These are phyloP conservation scores for Rosa persica DNA, from an alignment of 306 rosid species.

Conservation along the genomic window DNA sequence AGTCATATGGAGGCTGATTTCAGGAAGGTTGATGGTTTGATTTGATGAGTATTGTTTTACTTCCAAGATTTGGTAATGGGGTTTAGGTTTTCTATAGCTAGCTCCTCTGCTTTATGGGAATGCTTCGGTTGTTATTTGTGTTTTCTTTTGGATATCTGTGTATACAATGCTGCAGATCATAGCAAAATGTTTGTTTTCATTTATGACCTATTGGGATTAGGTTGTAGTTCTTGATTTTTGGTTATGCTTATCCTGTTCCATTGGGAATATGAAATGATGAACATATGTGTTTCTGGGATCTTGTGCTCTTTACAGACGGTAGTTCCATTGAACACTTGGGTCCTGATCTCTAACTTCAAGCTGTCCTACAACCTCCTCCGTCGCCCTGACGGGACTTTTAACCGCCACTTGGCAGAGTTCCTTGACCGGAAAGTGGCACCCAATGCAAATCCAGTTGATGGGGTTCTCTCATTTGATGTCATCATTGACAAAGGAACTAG, in stretches of 20 bases:
- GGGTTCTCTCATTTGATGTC: constrained; percentile 86
- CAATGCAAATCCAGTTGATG: constrained; percentile 68
- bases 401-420: constrained; percentile 92
- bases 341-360: constrained; percentile 93
- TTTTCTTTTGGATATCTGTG: not conserved
- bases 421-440: constrained; percentile 84
- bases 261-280: not conserved
- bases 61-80: not conserved
- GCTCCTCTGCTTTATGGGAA: not conserved
- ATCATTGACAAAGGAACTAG: constrained; percentile 64
- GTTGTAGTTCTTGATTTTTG: not conserved
- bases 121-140: not conserved
- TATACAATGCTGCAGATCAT: not conserved
- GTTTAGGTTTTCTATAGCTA: not conserved
- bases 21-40: not conserved
- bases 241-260: not conserved
- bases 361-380: constrained; percentile 95
- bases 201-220: not conserved
- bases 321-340: constrained; percentile 98
- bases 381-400: constrained; percentile 94
- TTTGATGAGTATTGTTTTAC: not conserved
- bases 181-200: not conserved
- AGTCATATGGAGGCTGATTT: not conserved
- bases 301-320: constrained; percentile 57
- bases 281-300: not conserved